Evolutionary conservation across 2,329 filamentous ascomycete genomes (phyloP), one percentile per base, ranked within the genome.

Genomic region (Colletotrichum euphorbiae): DNA sequence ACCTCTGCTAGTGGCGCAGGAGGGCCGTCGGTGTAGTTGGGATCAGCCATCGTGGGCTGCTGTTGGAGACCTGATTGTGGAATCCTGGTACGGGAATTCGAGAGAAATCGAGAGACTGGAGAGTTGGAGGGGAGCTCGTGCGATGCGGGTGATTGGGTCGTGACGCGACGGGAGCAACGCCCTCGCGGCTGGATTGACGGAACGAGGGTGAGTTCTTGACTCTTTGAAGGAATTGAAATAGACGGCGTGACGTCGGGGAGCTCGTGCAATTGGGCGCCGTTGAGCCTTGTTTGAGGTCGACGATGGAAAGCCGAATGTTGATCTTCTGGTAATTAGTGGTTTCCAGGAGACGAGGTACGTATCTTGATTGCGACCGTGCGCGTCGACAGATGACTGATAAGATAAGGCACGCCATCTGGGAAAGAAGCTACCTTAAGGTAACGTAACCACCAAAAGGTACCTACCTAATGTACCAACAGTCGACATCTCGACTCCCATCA

Each of bases 1-100:
- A 89, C 81, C 77, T 87, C 85, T 72, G 66, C 61, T 9, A 65
- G n/a, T 17, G 66, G 54, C 24, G 66, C 42, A 6, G 38, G 48
- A n/a, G 52, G 66, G 17, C 62, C 48, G 4, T 55, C 43, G 1
- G 56, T 17, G 31, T 55, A 69, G 17, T 43, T 40, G 40, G 43
- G 13, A 42, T 66, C 66, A 6, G 55, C 66, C 66, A 69, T 69
- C 17, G 15, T 19, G 46, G 17, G 33, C 28, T 54, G 36, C 6
- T 2, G 6, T 0, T 13, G 13, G 36, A 21, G 52, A 2, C 11
- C 12, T 56, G 21, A 0, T 28, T 15, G 36, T 28, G 12, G 36
- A 15, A 15, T 15, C 11, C 13, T 17, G 17, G 36, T 15, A 54
- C n/a, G 3, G 31, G 50, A 7, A 11, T 19, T 45, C 17, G 17